Base-by-base conservation (phyloP, 2,329 filamentous ascomycete species). In the Botrytis deweyae region DNA sequence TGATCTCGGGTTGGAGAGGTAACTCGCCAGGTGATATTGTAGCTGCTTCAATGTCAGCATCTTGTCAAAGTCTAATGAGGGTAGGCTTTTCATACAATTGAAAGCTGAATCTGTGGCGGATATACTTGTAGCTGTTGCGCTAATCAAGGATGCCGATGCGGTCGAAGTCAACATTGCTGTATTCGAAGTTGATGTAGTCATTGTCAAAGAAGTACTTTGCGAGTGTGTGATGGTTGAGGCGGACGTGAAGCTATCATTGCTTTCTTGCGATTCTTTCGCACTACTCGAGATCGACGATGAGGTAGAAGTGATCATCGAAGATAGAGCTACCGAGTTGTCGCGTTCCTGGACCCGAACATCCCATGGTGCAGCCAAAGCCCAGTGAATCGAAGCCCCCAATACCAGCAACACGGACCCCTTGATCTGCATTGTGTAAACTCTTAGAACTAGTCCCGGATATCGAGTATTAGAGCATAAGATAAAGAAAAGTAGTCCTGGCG, bases 1-100 rank as follows among this genome's bases (percentile, higher is more conserved):
- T 97, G 66, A 98, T 86, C 72, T 82, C 83, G 0, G 95, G 94
- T 38, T 88, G 79, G 49, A 97, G 84, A 0, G 95, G 95, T 29
- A 98, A 86, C 69, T 87, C 81, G 64, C 86, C 87, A 3, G 79
- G 76, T 5, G 79, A 78, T 33, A 78, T 66, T 7, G 79, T 80
- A 52, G 76, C 80, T 81, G 69, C 62, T 63, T 33, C 44, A 22
- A 18, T 40, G 46, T 72, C 49, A 74, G 73, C n/a, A 68, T 52
- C 18, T 16, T 68, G 29, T 55, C 33, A 46, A 68, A 55, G 59
- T n/a, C 8, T 20, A 22, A 33, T 55, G 61, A n/a, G 10, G 29
- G 25, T 29, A n/a, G 61, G 33, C 20, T 4, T 46, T 38, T 63
- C 72, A 55, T 74, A 74, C 72, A 61, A 61, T 72, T 72, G 38